Base-by-base conservation (phyloP, 2,329 filamentous ascomycete genomes). In the Fusarium sp. region DNA sequence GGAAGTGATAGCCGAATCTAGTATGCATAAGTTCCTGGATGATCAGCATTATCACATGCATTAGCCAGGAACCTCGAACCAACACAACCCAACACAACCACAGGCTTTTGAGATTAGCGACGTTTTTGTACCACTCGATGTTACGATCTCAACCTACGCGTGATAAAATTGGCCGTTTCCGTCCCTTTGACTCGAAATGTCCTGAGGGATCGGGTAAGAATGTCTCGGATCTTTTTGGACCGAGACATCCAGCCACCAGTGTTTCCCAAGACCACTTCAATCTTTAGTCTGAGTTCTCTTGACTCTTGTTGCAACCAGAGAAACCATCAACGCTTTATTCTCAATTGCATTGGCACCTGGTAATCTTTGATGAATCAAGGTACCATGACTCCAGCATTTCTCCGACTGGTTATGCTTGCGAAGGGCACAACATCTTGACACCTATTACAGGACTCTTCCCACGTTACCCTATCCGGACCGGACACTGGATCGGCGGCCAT, bases 391-490 rank as follows among this genome's bases (percentile, higher is more conserved):
- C 16, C 27, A 38, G 18, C 9, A 13, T 18, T 32, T 29, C 7
- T 5, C 30, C 20, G 20, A 27, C 46, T 20, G 30, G 32, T 25
- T 25, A 57, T 41, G 32, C 40, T 22, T 34, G 12, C 32, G 29
- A 57, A 48, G 22, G 12, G 45, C 27, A 20, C 11, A 43, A 24
- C 22, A 24, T 27, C 41, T 34, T 40, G 27, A 30, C 24, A 32
- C 18, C 29, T 30, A 22, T 15, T 11, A 52, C 43, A 22, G 12
- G 24, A 46, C 29, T 52, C 16, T 16, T 25, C 27, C 44, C 47
- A 55, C 54, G 48, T 57, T 55, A 10, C 68, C 52, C 24, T 45
- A 65, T 69, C 68, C 68, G 68, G 68, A 32, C 15, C 43, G 44
- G 24, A n/a, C 41, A 16, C 41, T 47, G 24, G 41, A 51, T 57